Evolutionary conservation across 306 rosid species (phyloP).

Genomic region (Quercus robur): DNA sequence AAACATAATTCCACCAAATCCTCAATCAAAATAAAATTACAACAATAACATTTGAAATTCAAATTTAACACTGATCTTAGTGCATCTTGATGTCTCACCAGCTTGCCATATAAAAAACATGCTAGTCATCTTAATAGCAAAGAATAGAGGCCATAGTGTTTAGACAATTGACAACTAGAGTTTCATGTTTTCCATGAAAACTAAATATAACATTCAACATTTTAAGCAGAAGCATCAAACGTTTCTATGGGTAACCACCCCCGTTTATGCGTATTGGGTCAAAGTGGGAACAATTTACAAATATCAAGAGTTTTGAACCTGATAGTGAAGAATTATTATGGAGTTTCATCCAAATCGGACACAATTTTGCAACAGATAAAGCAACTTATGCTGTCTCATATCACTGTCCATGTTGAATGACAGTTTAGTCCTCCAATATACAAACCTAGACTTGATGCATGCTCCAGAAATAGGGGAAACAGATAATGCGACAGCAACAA

Average conservation of each 20-base stretch:
- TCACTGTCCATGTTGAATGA: conserved; percentile 15
- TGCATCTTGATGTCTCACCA: not conserved
- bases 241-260: not conserved
- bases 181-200: not conserved
- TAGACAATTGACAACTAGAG: not conserved
- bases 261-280: not conserved
- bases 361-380: conserved; percentile 24
- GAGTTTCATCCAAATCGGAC: conserved; percentile 3
- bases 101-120: not conserved
- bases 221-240: not conserved
- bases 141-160: not conserved
- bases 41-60: too few relatives aligned
- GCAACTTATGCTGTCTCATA: conserved; percentile 14
- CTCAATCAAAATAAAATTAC: too few relatives aligned
- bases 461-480: conserved; percentile 17
- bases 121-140: not conserved
- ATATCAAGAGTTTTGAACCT: not conserved
- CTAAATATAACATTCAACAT: not conserved
- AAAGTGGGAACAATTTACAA: not conserved
- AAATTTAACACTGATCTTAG: too few relatives aligned
- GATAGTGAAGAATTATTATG: not conserved
- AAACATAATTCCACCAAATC: too few relatives aligned
- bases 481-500: conserved; percentile 12
- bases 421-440: conserved; percentile 27
- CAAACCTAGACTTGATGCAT: conserved; percentile 25